A percentile compares a stretch with the other conserved stretches of the same genome.
These are phyloP conservation scores for Dactylellina sp. DNA, from an alignment of 2,329 filamentous ascomycete genomes.

Conservation along the genomic window DNA sequence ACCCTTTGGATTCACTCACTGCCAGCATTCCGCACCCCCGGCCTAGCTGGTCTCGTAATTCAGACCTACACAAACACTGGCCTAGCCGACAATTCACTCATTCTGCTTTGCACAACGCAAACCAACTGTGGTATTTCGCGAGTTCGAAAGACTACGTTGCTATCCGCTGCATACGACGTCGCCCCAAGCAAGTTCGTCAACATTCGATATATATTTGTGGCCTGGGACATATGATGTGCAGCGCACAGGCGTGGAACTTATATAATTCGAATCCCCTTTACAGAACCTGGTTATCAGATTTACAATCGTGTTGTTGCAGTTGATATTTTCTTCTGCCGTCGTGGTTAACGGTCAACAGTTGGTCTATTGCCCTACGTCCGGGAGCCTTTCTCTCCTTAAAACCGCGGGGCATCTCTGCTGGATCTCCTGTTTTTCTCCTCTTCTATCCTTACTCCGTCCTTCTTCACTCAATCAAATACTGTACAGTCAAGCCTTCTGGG, in stretches of 20 bases:
- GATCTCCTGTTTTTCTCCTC: not conserved
- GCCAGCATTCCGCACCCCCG: not conserved
- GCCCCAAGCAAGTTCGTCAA: not conserved
- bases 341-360: no score
- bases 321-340: no score
- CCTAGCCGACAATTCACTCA: slow-evolving; percentile 11
- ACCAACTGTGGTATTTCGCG: slow-evolving; percentile 40
- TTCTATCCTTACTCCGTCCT: not conserved
- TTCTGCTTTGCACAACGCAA: slow-evolving; percentile 43
- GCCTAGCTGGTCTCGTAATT: no score
- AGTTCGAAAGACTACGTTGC: no score
- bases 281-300: not conserved
- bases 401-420: no score
- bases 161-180: not conserved
- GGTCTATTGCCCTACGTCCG: no score
- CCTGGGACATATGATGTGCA: slow-evolving; percentile 9
- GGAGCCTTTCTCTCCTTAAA: no score
- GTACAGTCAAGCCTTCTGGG: not conserved
- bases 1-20: slow-evolving; percentile 18
- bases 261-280: not conserved
- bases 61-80: no score
- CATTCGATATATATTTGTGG: not conserved
- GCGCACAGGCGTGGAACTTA: not conserved
- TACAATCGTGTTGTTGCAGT: not conserved
- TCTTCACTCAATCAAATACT: not conserved